Percentiles rank a stretch among this genome's conserved stretches.
Evolutionary conservation across 2,329 filamentous ascomycete genomes (phyloP).

Genomic region (Chaetomium globosum): DNA sequence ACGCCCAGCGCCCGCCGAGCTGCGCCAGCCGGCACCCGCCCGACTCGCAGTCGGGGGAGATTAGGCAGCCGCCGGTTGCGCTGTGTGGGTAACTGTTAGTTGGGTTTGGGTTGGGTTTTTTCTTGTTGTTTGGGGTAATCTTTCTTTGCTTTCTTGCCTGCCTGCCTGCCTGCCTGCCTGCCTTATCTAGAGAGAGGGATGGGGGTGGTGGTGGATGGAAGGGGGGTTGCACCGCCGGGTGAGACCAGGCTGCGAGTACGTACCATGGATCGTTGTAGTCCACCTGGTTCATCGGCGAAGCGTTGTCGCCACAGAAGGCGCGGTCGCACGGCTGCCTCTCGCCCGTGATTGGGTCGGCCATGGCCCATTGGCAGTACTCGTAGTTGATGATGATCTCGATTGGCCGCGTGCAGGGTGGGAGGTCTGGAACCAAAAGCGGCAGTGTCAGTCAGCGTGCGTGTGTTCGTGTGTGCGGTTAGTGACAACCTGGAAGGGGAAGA

Average conservation of each 20-base stretch:
- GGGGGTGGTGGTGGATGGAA: background rate
- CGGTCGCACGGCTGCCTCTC: constrained; percentile 36
- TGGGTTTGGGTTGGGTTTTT: background rate
- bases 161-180: background rate
- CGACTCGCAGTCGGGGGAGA: constrained; percentile 51
- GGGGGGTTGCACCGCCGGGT: background rate
- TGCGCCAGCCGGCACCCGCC: constrained; percentile 54
- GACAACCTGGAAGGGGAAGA: no score
- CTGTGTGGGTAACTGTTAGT: background rate
- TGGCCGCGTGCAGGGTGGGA: constrained; percentile 47
- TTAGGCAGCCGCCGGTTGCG: constrained; percentile 48
- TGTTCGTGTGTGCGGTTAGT: no score
- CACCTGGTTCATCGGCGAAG: constrained; percentile 31
- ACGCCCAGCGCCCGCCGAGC: constrained; percentile 53
- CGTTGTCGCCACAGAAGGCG: constrained; percentile 29
- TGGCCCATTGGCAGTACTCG: constrained; percentile 47
- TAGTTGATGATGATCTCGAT: constrained; percentile 50
- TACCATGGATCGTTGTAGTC: constrained; percentile 49
- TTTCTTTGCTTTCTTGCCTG: background rate
- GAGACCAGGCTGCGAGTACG: constrained; percentile 29
- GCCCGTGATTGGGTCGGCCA: constrained; percentile 37
- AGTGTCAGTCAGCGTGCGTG: no score
- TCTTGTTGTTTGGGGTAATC: background rate
- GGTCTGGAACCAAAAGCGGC: constrained; percentile 35
- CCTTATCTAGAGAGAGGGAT: no score